These are phyloP conservation scores for Lanmaoa pseudosensibilis DNA, from an alignment of 768 basidiomycete genomes.

Conservation along the genomic window DNA sequence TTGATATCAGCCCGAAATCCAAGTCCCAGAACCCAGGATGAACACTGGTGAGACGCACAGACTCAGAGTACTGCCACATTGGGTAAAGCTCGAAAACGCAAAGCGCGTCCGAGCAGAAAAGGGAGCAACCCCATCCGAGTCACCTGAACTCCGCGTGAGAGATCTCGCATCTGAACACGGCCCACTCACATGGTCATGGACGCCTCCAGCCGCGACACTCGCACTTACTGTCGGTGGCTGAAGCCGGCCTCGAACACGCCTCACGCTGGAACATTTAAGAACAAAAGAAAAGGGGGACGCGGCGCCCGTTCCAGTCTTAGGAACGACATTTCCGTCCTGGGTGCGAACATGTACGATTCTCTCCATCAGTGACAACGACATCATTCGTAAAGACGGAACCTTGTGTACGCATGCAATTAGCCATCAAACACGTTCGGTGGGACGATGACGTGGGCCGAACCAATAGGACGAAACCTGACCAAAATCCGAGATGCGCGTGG, in stretches of 20 bases:
- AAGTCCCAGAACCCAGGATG: neutral
- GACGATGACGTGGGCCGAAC: neutral
- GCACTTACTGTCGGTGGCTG: neutral
- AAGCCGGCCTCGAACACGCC: neutral
- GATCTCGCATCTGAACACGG: neutral
- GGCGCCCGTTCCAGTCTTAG: neutral
- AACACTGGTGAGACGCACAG: neutral
- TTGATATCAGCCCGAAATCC: neutral
- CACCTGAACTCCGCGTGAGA: neutral
- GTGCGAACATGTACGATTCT: neutral
- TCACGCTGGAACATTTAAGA: neutral
- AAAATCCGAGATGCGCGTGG: neutral
- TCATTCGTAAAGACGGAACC: neutral
- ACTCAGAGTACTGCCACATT: neutral
- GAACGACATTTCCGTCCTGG: neutral
- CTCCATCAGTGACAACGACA: conserved; percentile 1
- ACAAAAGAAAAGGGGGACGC: neutral
- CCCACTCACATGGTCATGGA: neutral
- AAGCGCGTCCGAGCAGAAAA: neutral
- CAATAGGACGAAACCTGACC: neutral
- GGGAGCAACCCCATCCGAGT: neutral
- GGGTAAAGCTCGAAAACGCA: neutral
- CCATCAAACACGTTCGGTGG: conserved; percentile 2
- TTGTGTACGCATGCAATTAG: neutral
- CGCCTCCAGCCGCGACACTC: neutral